Conservation (phyloP, 495 filamentous ascomycete genomes). For the Lophiostoma macrostomum region DNA sequence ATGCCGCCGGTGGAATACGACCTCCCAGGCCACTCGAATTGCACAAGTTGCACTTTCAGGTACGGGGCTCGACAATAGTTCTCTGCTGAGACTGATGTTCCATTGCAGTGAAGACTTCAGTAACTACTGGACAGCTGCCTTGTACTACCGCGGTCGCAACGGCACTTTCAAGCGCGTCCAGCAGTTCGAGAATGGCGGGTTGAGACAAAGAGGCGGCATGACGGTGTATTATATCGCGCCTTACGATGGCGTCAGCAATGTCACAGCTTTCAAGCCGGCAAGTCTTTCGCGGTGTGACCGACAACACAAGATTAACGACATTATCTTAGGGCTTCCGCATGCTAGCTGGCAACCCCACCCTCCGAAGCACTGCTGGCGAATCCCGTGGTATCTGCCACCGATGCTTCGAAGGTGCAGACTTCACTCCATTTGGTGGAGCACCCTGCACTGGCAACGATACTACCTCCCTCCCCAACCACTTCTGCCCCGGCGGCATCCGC, state of each 20-base stretch:
- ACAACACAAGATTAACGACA: too few relatives aligned
- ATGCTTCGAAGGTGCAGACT: constrained; percentile 39
- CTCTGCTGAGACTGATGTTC: not conserved
- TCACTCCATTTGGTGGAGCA: constrained; percentile 48
- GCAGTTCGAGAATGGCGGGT: constrained; percentile 23
- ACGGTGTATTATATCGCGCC: constrained; percentile 32
- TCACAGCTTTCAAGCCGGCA: constrained; percentile 28
- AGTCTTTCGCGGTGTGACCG: not conserved
- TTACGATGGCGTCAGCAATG: constrained; percentile 27
- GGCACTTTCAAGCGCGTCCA: constrained; percentile 25
- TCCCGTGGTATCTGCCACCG: constrained; percentile 45
- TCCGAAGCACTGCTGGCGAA: constrained; percentile 14
- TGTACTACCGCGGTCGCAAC: constrained; percentile 23
- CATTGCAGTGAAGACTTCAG: constrained; percentile 2
- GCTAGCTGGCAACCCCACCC: constrained; percentile 26
- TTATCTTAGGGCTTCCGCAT: constrained; percentile 34
- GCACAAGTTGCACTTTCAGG: constrained; percentile 29
- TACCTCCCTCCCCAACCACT: constrained; percentile 40
- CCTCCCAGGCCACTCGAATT: constrained; percentile 6
- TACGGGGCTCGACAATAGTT: constrained; percentile 1
- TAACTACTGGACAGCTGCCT: constrained; percentile 30
- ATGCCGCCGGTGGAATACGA: constrained; percentile 27
- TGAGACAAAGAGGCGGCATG: constrained; percentile 21
- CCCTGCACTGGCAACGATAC: constrained; percentile 52
- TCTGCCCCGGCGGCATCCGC: constrained; percentile 48